phyloP scores from a whole-genome alignment of 345 rosid genomes.

The Atalantia buxifolia region DNA sequence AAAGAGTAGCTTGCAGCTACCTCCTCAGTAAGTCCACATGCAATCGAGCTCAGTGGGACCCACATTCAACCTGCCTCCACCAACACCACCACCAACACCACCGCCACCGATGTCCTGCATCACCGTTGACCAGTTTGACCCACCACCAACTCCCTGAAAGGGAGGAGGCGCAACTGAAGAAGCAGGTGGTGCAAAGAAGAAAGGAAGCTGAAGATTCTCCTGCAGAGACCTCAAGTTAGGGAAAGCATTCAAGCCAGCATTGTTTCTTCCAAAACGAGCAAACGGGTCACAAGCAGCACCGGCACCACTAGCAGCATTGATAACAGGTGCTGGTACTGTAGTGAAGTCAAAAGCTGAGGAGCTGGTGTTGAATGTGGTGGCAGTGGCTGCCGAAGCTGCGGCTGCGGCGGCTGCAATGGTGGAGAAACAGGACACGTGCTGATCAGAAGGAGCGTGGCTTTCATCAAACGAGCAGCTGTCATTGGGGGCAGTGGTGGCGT shows the following conservation, averaged over 20 bases:
- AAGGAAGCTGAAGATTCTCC: constrained; percentile 75
- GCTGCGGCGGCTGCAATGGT: constrained; percentile 54
- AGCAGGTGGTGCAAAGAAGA: constrained; percentile 33
- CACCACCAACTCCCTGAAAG: constrained; percentile 18
- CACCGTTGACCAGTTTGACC: constrained; percentile 16
- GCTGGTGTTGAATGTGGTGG: constrained; percentile 12
- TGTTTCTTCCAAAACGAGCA: constrained; percentile 27
- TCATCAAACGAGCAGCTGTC: constrained; percentile 58
- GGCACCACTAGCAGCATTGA: not conserved
- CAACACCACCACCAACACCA: constrained; percentile 31
- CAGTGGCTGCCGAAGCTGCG: constrained; percentile 50
- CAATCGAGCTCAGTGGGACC: constrained; percentile 68
- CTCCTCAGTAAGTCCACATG: constrained; percentile 56
- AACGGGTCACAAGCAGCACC: constrained; percentile 4
- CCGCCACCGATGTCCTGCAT: constrained; percentile 37
- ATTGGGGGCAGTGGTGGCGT: constrained; percentile 13
- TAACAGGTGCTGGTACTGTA: constrained; percentile 16
- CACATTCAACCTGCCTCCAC: constrained; percentile 31
- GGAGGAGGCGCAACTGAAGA: constrained; percentile 20
- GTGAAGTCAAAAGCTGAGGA: constrained; percentile 27
- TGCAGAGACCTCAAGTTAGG: constrained; percentile 75
- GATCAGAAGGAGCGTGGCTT: constrained; percentile 42
- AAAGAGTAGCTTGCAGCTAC: not conserved
- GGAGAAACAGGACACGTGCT: constrained; percentile 99
- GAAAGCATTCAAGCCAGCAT: constrained; percentile 32